These are phyloP conservation scores for Arthrinium puccinioides DNA, from an alignment of 2,329 filamentous ascomycete species.

Conservation along the genomic window DNA sequence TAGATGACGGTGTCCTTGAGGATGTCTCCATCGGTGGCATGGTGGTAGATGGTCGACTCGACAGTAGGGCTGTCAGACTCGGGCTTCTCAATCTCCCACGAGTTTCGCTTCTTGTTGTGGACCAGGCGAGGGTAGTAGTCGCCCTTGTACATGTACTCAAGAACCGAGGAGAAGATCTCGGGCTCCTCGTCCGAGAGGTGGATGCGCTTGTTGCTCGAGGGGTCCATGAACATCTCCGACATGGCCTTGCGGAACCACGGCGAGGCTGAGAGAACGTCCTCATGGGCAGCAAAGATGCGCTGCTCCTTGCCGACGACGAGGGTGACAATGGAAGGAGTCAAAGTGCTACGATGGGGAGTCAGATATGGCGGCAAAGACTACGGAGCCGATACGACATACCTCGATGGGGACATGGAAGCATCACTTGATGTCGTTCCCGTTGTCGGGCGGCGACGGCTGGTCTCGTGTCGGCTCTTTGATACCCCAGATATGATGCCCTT, in stretches of 20 bases:
- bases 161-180: conserved; percentile 81
- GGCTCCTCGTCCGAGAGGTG: conserved; percentile 79
- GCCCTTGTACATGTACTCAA: conserved; percentile 90
- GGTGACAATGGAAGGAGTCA: conserved; percentile 67
- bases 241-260: conserved; percentile 69
- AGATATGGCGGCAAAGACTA: conserved; percentile 7
- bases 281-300: conserved; percentile 85
- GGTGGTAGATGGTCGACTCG: conserved; percentile 64
- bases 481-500: conserved; percentile 43
- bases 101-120: conserved; percentile 73
- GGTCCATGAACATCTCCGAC: conserved; percentile 56
- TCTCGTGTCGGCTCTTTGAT: conserved; percentile 47
- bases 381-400: conserved; percentile 28
- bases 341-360: conserved; percentile 31
- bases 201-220: conserved; percentile 59
- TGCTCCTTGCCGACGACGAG: conserved; percentile 74
- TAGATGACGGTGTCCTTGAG: conserved; percentile 89
- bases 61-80: conserved; percentile 35
- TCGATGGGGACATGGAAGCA: conserved; percentile 31
- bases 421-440: conserved; percentile 36
- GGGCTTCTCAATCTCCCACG: conserved; percentile 71
- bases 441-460: conserved; percentile 39
- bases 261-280: conserved; percentile 72
- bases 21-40: conserved; percentile 57
- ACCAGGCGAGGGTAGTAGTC: conserved; percentile 82